phyloP scores from a whole-genome alignment of 2,329 filamentous ascomycete species.

The Phialophora expanda region DNA sequence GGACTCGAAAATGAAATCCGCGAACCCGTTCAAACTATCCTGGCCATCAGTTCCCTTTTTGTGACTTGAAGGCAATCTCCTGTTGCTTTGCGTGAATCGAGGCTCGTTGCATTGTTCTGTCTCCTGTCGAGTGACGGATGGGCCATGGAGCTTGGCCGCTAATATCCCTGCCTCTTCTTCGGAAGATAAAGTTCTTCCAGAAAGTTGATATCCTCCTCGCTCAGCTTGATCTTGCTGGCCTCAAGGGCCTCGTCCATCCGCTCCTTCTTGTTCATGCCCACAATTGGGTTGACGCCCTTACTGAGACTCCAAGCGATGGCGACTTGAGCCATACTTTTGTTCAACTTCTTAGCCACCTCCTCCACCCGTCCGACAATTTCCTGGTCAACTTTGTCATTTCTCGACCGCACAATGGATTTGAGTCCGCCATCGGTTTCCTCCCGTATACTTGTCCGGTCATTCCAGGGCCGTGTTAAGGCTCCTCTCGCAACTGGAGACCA shows the following conservation, averaged over 20 bases:
- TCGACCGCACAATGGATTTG: constrained; percentile 49
- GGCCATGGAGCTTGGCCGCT: not conserved
- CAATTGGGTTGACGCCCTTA: constrained; percentile 62
- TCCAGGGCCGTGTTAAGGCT: constrained; percentile 55
- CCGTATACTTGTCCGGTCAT: constrained; percentile 49
- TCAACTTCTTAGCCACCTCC: constrained; percentile 63
- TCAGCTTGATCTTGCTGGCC: constrained; percentile 55
- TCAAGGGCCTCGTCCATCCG: constrained; percentile 67
- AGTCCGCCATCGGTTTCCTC: constrained; percentile 53
- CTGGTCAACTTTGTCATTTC: constrained; percentile 56
- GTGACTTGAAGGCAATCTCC: not conserved
- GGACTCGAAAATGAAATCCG: not conserved
- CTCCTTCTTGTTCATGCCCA: constrained; percentile 64
- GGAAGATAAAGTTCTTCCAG: constrained; percentile 67
- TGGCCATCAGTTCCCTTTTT: not conserved
- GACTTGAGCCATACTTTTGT: constrained; percentile 67
- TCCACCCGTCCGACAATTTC: constrained; percentile 62
- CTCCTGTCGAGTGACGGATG: not conserved
- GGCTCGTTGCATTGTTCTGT: not conserved
- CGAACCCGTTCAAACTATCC: not conserved
- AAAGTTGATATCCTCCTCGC: constrained; percentile 64
- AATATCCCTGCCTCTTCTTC: constrained; percentile 46
- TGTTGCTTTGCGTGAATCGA: not conserved
- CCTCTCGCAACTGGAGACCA: constrained; percentile 53
- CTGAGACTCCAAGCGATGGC: constrained; percentile 67